A percentile compares a stretch with the other conserved stretches of the same genome.
Conservation (phyloP, 2,329 filamentous ascomycete genomes). For the Xylaria arbuscula region DNA sequence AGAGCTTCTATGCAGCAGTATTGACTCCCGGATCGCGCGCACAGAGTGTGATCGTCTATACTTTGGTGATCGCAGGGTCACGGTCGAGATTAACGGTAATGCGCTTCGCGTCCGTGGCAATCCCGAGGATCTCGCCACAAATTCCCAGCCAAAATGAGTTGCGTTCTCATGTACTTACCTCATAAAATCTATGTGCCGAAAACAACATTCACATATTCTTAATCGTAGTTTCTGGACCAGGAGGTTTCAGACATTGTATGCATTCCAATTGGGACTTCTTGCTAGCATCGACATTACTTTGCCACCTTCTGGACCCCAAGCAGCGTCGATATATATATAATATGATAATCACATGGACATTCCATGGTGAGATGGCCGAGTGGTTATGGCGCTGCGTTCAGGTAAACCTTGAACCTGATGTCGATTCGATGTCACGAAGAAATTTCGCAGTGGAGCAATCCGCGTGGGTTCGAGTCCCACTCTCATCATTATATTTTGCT, state of each 20-base stretch:
- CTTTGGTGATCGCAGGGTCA: not conserved
- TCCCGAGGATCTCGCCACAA: not conserved
- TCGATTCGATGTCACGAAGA: constrained; percentile 16
- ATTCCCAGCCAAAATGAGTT: not conserved
- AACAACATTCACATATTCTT: not conserved
- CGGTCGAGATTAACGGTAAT: not conserved
- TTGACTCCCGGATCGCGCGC: not conserved
- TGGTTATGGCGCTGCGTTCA: constrained; percentile 52
- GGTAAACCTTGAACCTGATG: constrained; percentile 31
- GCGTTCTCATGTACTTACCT: not conserved
- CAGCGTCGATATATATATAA: no score
- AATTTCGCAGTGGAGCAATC: constrained; percentile 52
- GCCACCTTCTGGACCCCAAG: not conserved
- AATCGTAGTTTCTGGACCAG: not conserved
- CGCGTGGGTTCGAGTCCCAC: constrained; percentile 57
- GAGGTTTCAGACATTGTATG: not conserved
- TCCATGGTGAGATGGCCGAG: constrained; percentile 49
- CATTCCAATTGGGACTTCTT: not conserved
- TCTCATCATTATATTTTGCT: constrained; percentile 46
- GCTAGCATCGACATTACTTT: no score
- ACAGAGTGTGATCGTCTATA: not conserved
- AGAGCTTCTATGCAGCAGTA: not conserved
- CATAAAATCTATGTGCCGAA: not conserved
- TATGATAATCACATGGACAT: no score
- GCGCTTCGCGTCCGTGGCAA: not conserved